Percentiles rank a stretch among this genome's conserved stretches.
Evolutionary conservation across 805 yeast genomes (phyloP).

Genomic region (Lipomyces yamadae): DNA sequence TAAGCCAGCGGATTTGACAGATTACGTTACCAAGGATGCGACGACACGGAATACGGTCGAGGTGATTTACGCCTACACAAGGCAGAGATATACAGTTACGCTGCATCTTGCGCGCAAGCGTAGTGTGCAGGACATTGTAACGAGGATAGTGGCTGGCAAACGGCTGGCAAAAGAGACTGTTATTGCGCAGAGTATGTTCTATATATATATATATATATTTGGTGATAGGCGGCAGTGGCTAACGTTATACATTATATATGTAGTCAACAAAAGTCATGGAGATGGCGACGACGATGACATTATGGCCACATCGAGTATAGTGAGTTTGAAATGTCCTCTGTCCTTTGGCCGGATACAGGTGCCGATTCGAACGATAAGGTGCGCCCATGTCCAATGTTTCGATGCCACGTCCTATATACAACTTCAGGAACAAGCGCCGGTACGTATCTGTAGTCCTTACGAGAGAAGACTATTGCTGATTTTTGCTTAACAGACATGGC

Average conservation of each 20-base stretch:
- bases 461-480: not conserved
- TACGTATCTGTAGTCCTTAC: not conserved
- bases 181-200: conserved; percentile 50
- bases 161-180: conserved; percentile 61
- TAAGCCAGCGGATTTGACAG: conserved; percentile 78
- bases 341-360: conserved; percentile 68
- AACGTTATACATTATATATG: no score
- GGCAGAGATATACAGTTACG: conserved; percentile 56
- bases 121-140: conserved; percentile 51
- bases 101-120: conserved; percentile 62
- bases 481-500: conserved; percentile 61
- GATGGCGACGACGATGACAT: conserved; percentile 80
- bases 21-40: conserved; percentile 43
- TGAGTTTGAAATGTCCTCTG: conserved; percentile 79
- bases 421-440: conserved; percentile 75
- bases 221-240: no score
- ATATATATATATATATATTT: not conserved
- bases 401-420: conserved; percentile 76
- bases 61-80: conserved; percentile 63
- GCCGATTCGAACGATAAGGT: conserved; percentile 72
- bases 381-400: conserved; percentile 86
- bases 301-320: conserved; percentile 64
- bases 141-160: conserved; percentile 52
- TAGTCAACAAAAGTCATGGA: conserved; percentile 46
- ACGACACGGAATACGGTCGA: conserved; percentile 52